Percentiles rank a stretch among this genome's conserved stretches.
Evolutionary conservation across 257 asterid genomes (phyloP).

Genomic region (Solanum pinnatisectum): DNA sequence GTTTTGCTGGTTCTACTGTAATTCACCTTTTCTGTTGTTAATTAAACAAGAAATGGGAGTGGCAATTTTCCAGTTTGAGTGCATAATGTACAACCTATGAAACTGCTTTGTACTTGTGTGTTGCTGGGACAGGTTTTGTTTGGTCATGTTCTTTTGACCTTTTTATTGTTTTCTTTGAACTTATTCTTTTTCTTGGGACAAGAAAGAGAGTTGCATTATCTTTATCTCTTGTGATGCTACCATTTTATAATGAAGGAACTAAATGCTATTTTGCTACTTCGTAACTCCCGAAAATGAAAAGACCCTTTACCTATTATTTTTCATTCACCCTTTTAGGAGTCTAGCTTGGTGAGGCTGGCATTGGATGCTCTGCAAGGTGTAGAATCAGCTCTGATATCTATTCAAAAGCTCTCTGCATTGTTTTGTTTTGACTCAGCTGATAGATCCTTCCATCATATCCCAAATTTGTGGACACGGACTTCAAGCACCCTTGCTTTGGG

Average conservation of each 20-base stretch:
- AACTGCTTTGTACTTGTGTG: neutral
- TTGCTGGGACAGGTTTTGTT: neutral
- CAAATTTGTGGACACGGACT: constrained; percentile 69
- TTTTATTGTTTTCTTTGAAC: neutral
- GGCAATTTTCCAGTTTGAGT: neutral
- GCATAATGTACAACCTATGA: neutral
- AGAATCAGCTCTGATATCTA: constrained; percentile 67
- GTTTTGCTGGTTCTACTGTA: neutral
- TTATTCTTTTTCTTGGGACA: neutral
- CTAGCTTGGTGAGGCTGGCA: constrained; percentile 81
- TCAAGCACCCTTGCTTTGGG: constrained; percentile 76
- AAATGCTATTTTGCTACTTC: neutral
- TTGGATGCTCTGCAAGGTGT: constrained; percentile 87
- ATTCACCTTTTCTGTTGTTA: neutral
- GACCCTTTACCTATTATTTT: neutral
- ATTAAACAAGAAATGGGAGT: neutral
- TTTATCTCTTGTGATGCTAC: neutral
- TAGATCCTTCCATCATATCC: constrained; percentile 64
- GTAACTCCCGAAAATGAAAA: neutral
- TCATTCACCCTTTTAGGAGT: constrained; percentile 38
- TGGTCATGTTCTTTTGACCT: neutral
- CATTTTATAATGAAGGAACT: neutral
- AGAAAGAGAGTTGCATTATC: neutral
- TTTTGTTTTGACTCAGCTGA: constrained; percentile 71
- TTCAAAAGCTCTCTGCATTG: constrained; percentile 46